These are phyloP conservation scores for Podospora pseudoanserina DNA, from an alignment of 495 filamentous ascomycete species.

Conservation along the genomic window DNA sequence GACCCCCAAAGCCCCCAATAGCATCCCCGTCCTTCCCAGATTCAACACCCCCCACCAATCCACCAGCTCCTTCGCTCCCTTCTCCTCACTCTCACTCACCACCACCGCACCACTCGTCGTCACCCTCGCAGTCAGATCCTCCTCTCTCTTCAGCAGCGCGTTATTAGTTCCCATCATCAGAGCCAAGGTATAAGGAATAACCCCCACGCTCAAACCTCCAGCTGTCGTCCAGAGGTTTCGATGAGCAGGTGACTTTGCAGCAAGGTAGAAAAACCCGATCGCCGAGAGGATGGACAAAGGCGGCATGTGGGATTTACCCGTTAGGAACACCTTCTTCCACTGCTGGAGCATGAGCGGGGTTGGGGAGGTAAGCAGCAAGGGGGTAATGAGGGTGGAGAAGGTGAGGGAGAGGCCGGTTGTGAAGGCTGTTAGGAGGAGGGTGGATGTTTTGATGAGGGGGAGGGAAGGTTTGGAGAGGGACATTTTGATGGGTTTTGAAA, in stretches of 20 bases:
- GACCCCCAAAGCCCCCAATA: slow-evolving; percentile 20
- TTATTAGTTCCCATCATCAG: slow-evolving; percentile 45
- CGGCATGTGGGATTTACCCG: slow-evolving; percentile 36
- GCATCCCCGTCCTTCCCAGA: slow-evolving; percentile 41
- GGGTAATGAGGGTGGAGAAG: slow-evolving; percentile 44
- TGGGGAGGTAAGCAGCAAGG: slow-evolving; percentile 52
- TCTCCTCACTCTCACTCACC: slow-evolving; percentile 12
- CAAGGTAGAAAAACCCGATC: slow-evolving; percentile 44
- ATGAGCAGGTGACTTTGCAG: slow-evolving; percentile 13
- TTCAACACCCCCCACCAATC: slow-evolving; percentile 56
- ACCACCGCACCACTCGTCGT: slow-evolving; percentile 8
- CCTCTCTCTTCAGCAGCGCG: slow-evolving; percentile 35
- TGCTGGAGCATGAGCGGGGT: slow-evolving; percentile 49
- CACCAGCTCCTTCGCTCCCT: slow-evolving; percentile 44
- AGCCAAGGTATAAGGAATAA: slow-evolving; percentile 49
- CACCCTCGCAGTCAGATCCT: slow-evolving; percentile 28
- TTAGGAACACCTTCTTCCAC: slow-evolving; percentile 41
- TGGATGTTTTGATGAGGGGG: slow-evolving; percentile 44
- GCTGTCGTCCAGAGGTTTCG: slow-evolving; percentile 24
- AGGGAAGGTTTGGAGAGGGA: slow-evolving; percentile 19
- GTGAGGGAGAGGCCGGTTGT: slow-evolving; percentile 40
- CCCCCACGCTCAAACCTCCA: slow-evolving; percentile 37
- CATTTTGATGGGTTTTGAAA: not conserved
- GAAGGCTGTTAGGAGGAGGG: slow-evolving; percentile 46
- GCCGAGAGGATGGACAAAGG: slow-evolving; percentile 31